Evolutionary conservation across 139 green algal genomes (phyloP).

Genomic region (Spirogloea muscicola): DNA sequence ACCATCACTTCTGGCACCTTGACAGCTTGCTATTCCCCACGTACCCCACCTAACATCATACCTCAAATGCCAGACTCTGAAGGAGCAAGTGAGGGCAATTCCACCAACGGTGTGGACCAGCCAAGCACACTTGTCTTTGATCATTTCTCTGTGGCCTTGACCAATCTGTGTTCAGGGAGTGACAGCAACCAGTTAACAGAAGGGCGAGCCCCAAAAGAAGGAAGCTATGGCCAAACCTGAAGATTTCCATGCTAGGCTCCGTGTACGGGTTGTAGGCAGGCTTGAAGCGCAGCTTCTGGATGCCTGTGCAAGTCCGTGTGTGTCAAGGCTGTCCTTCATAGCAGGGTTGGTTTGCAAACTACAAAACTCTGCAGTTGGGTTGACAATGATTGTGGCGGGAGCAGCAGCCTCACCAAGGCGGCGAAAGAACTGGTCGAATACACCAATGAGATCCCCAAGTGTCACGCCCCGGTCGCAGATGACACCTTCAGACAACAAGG

Average conservation of each 20-base stretch:
- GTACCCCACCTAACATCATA: background rate
- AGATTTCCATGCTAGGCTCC: constrained; percentile 99
- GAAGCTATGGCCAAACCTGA: constrained; percentile 62
- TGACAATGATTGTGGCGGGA: background rate
- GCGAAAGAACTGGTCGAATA: constrained; percentile 83
- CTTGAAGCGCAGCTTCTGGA: constrained; percentile 97
- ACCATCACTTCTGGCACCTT: too few relatives aligned
- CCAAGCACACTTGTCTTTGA: too few relatives aligned
- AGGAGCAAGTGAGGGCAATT: background rate
- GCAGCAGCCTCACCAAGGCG: constrained; percentile 65
- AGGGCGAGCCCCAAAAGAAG: background rate
- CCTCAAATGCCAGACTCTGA: background rate
- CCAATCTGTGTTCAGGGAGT: background rate
- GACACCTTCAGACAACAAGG: too few relatives aligned
- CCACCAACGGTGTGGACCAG: background rate
- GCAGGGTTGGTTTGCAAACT: too few relatives aligned
- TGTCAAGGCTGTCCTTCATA: background rate
- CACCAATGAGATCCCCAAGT: constrained; percentile 89
- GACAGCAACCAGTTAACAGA: background rate
- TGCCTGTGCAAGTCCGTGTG: constrained; percentile 48
- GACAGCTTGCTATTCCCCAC: too few relatives aligned
- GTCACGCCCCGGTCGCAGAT: constrained; percentile 74
- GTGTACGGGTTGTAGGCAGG: constrained; percentile 99
- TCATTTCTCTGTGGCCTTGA: background rate
- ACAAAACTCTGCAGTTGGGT: too few relatives aligned